Percentiles rank a stretch among this genome's conserved stretches.
phyloP scores from a whole-genome alignment of 352 stramenopile species.

The Blastocystis hominis region DNA sequence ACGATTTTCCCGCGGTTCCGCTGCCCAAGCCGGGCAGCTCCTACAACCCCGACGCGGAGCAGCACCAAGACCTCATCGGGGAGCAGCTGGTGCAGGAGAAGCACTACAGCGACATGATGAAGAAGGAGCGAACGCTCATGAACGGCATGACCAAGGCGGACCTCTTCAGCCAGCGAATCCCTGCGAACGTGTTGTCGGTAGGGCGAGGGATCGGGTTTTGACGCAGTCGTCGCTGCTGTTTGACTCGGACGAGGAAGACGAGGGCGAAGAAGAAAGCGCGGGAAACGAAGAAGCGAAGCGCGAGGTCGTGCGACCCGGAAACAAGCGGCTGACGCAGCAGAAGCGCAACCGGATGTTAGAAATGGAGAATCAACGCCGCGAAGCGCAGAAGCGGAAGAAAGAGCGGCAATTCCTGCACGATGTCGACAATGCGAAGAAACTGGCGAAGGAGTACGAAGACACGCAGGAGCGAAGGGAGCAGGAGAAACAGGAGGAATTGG shows the following conservation, averaged over 20 bases:
- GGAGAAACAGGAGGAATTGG: neutral
- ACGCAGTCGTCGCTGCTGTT: neutral
- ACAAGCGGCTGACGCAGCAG: neutral
- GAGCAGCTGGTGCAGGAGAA: slow-evolving; percentile 4
- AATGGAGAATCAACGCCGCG: neutral
- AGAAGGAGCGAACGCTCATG: neutral
- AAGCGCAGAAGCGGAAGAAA: neutral
- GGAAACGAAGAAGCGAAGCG: neutral
- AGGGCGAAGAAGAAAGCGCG: neutral
- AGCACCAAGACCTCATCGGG: slow-evolving; percentile 8
- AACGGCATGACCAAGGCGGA: neutral
- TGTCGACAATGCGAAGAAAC: neutral
- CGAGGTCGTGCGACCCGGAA: neutral
- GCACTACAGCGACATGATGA: neutral
- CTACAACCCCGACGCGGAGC: slow-evolving; percentile 29
- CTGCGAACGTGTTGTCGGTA: neutral
- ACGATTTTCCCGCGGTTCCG: slow-evolving; percentile 3
- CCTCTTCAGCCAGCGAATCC: neutral
- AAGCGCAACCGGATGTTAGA: neutral
- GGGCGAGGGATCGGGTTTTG: too few species aligned
- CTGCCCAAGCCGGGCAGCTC: neutral
- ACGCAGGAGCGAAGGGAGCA: neutral
- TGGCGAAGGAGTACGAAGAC: neutral
- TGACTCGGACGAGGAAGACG: slow-evolving; percentile 3
- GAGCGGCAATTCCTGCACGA: neutral